Base-by-base conservation (phyloP, 2,329 filamentous ascomycete species). In the Cordyceps cicadae region DNA sequence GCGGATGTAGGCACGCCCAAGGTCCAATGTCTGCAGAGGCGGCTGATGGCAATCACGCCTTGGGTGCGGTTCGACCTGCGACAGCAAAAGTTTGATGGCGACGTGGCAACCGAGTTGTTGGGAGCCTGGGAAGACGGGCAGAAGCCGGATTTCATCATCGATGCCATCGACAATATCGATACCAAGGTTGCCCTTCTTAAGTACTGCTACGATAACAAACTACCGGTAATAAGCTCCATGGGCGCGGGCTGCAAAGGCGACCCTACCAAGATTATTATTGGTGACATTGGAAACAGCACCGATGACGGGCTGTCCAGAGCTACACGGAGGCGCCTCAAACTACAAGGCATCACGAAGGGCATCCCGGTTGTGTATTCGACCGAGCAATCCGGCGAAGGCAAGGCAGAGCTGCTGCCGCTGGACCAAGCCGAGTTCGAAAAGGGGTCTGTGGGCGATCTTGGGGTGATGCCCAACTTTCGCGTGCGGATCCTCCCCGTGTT, bases 151-250 rank as follows among this genome's bases (percentile, higher is more conserved):
- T 99, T 87, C 69, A 86, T 99, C n/a, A 85, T 99, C 41, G 94
- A 99, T 74, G 95, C 93, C 24, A 99, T 99, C 66, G 94, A 99
- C 74, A 97, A 99, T 70, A 97, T 99, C 64, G 90, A 96, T 56
- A 96, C 91, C 59, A 99, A 99, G 76, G 93, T 99, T 3, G 88
- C 87, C 19, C 77, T 99, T 59, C 79, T 99, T 46, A 87, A 91
- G 68, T 96, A 95, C 75, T 99, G 94, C 75, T 81, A 92, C 70
- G 83, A 86, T 63, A 82, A 91, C 70, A 79, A 81, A 1, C 78
- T 97, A 29, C 87, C 86, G 0, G 91, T 99, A 32, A 92, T 99
- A 64, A 94, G 91, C 17, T 90, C 91, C 37, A 97, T 97, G 92
- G 94, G 94, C 0, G 94, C 94, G 0, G 94, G 92, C 0, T 97